A percentile compares a stretch with the other conserved stretches of the same genome.
phyloP scores from a whole-genome alignment of 768 basidiomycete species.

The Pleurotus djamor region DNA sequence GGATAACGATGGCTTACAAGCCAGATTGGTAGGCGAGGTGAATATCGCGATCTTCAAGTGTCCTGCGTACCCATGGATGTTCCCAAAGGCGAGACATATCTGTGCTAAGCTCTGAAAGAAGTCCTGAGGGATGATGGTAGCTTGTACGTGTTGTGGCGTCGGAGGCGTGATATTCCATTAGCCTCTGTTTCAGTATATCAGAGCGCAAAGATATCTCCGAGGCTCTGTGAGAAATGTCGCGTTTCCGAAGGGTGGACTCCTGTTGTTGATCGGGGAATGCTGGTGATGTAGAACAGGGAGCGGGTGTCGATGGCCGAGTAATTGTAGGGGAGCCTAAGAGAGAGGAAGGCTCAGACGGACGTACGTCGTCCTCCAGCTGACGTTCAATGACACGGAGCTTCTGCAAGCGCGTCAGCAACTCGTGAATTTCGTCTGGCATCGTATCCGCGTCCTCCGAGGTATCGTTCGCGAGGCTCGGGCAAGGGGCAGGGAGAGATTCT shows the following conservation, averaged over 20 bases:
- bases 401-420: background rate
- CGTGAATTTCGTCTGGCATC: background rate
- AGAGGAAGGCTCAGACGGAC: background rate
- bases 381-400: background rate
- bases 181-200: slow-evolving; percentile 46
- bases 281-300: background rate
- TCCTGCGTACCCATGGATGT: slow-evolving; percentile 38
- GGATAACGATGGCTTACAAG: slow-evolving; percentile 43
- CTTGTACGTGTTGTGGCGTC: slow-evolving; percentile 18
- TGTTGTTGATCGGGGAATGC: background rate
- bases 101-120: slow-evolving; percentile 49
- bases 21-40: slow-evolving; percentile 55
- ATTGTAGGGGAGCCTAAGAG: background rate
- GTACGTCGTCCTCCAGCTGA: background rate
- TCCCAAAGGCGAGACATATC: slow-evolving; percentile 58
- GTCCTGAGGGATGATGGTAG: slow-evolving; percentile 41
- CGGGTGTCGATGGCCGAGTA: slow-evolving; percentile 1
- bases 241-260: slow-evolving; percentile 7
- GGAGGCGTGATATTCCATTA: slow-evolving; percentile 25
- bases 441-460: background rate
- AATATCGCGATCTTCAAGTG: slow-evolving; percentile 40
- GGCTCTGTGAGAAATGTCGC: slow-evolving; percentile 36
- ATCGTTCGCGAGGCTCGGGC: background rate
- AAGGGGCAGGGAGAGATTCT: background rate
- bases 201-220: slow-evolving; percentile 48